Base-by-base conservation (phyloP, 768 basidiomycete species). In the Holtermannia corniformis region DNA sequence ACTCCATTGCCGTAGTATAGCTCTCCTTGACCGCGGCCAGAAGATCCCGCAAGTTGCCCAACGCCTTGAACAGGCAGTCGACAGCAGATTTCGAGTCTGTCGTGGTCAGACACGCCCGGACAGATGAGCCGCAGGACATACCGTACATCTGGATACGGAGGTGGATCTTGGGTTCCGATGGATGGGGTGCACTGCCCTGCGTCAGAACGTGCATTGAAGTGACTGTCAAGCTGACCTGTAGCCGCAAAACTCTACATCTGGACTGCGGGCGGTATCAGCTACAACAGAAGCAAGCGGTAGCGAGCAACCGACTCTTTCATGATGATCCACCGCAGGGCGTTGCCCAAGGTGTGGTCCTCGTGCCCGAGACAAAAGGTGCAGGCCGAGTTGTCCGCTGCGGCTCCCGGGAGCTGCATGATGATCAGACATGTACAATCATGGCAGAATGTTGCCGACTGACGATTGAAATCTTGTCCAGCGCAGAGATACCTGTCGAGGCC, bases 101-200 rank as follows among this genome's bases (percentile, higher is more conserved):
- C 4, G 24, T n/a, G 10, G n/a, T 4, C 4, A 24, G 12, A 14
- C 48, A 48, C 49, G 22, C 54, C 50, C 53, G 19, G 23, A 32
- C 52, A 27, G 13, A 43, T 23, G 4, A 26, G 37, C 16, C 21
- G 1, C n/a, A 25, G 5, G 23, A 77, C 90, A 57, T 64, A 96
- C 91, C 91, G 62, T 96, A 95, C 93, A 97, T 97, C 80, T 97
- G 93, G 55, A 97, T 89, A n/a, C 95, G 86, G 23, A 97, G 76
- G 65, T 96, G 87, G 64, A 99, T 95, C 62, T 86, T 83, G 61
- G 88, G 86, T 76, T 99, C 95, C 10, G 93, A 95, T 2, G 95
- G 95, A 76, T 97, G 95, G 1, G 95, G 95, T 27, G 80, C 85
- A 62, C 86, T 88, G 61, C 1, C n/a, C n/a, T n/a, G n/a, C n/a